Evolutionary conservation across 2,329 filamentous ascomycete genomes (phyloP), one percentile per base, ranked within the genome.

Genomic region (Coniochaeta hoffmannii): DNA sequence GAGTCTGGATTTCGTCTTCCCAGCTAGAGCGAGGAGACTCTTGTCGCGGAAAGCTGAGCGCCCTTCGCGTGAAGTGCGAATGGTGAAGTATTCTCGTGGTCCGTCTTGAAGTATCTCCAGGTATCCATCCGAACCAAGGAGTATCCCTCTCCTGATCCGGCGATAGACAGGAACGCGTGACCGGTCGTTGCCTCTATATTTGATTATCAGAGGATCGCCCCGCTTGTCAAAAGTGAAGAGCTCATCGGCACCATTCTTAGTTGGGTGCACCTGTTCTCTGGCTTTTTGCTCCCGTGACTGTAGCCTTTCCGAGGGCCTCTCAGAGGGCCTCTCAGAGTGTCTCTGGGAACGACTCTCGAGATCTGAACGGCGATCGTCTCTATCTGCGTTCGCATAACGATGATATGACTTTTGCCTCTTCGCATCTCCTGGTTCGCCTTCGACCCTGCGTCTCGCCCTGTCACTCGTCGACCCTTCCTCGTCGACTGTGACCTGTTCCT

Each of bases 191-290:
- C 82, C 80, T 1, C 89, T 89, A 67, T 92, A 97, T 26, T 80
- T 79, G 46, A 87, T 69, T 60, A 94, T 90, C 50, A 90, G 79
- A 4, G 79, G 74, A 64, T 97, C 93, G 0, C 93, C 92, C 64
- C 83, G 85, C 41, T 76, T 82, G 69, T 97, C 93, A 53, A 89
- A 64, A 46, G 82, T 63, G 66, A 82, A 92, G 3, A 78, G 65
- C 36, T 63, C 55, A 32, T 61, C 58, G 22, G 28, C 32, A 26
- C 1, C 19, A n/a, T 2, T 22, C 19, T 53, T 32, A 6, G 30
- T 10, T 10, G n/a, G 49, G 15, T 28, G 26, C 22, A 2, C 41
- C 24, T 15, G 28, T n/a, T 22, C n/a, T 12, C 3, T 9, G 32
- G n/a, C n/a, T 34, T 24, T 34, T 51, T 26, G 49, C 6, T 15